Evolutionary conservation across 2,329 filamentous ascomycete genomes (phyloP).

Genomic region (Bipolaris sorokiniana): DNA sequence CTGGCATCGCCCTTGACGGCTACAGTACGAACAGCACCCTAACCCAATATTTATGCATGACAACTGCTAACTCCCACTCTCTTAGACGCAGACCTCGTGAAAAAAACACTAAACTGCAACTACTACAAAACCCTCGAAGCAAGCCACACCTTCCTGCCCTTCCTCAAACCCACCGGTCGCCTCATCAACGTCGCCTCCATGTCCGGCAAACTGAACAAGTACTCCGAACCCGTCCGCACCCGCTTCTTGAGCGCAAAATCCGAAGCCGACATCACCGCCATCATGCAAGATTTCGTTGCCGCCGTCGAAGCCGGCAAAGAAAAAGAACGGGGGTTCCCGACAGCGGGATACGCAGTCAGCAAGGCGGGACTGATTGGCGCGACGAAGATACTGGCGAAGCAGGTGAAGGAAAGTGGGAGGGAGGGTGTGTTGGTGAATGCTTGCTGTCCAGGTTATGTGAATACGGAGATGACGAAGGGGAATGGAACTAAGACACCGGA

Average conservation of each 20-base stretch:
- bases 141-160: constrained; percentile 54
- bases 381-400: constrained; percentile 48
- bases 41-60: not conserved
- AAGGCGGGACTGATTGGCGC: constrained; percentile 55
- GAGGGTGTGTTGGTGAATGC: constrained; percentile 48
- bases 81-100: constrained; percentile 55
- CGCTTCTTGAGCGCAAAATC: constrained; percentile 52
- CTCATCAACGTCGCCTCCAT: constrained; percentile 58
- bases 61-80: not conserved
- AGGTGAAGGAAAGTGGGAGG: constrained; percentile 44
- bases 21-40: constrained; percentile 45
- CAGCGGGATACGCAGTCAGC: constrained; percentile 57
- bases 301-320: constrained; percentile 56
- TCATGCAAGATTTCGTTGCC: constrained; percentile 58
- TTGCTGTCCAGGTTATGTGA: constrained; percentile 55
- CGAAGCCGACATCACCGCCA: constrained; percentile 53
- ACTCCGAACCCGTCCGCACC: constrained; percentile 51
- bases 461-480: constrained; percentile 56
- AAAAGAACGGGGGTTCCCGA: constrained; percentile 57
- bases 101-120: constrained; percentile 58
- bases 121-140: constrained; percentile 60
- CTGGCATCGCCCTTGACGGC: constrained; percentile 56
- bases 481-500: constrained; percentile 50
- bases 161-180: constrained; percentile 54
- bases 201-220: constrained; percentile 55